Base-by-base conservation (phyloP, 768 basidiomycete genomes). In the Trametes maxima region DNA sequence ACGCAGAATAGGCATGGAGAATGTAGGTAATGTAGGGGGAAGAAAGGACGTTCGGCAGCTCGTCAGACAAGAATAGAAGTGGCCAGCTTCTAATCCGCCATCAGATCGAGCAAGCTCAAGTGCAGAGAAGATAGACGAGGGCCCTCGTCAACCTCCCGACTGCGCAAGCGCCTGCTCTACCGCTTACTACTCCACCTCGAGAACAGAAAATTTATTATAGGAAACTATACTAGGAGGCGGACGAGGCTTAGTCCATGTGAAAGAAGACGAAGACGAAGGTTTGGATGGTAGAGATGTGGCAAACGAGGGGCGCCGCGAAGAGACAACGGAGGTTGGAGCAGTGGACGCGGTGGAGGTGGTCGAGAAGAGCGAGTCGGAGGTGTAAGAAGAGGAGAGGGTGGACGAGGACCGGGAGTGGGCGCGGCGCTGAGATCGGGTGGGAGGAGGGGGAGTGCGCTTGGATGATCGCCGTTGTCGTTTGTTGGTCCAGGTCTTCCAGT, bases 161-260 rank as follows among this genome's bases (percentile, higher is more conserved):
- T 44, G 21, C 21, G 13, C 19, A 36, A 33, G 28, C 3, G 12
- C 39, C 39, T 19, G 19, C 21, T 21, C 44, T 21, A 33, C 16
- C 16, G n/a, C 56, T 43, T 24, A 57, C 56, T 40, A 37, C 46
- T 50, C 47, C 56, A 24, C 56, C 56, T 57, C 25, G n/a, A 57
- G 56, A 42, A 57, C 56, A 25, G 48, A 49, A n/a, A 39, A 49
- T 24, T n/a, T 57, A 48, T 42, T 57, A 24, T 49, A 21, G 1
- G 39, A 43, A n/a, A 40, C 14, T 42, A 7, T 57, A 40, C 3
- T 37, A 19, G 35, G 19, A 14, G 36, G 7, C 4, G 7, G 4
- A 4, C n/a, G 35, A 28, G 47, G 28, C 37, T 24, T 37, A 21
- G 16, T 46, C 39, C 33, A 14, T 22, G 28, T 46, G 11, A 12